Conservation (phyloP, 2,329 filamentous ascomycete genomes). For the Colletotrichum scovillei region DNA sequence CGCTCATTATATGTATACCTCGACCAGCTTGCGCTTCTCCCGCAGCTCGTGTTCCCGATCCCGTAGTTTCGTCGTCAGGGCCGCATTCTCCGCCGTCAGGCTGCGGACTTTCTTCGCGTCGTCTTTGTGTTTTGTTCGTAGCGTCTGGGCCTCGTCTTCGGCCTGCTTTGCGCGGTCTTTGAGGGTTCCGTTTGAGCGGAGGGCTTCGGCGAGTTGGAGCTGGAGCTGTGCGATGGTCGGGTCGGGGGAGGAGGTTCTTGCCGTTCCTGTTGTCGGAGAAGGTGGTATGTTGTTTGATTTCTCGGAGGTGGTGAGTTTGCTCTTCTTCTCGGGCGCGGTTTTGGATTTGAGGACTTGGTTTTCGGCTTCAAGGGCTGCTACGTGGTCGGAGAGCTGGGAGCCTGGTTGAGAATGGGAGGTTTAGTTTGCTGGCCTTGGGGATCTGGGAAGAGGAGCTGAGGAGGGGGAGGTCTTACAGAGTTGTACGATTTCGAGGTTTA, state of each 20-base stretch:
- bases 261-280: neutral
- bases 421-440: neutral
- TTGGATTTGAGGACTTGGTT: slow-evolving; percentile 54
- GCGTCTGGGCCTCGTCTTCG: slow-evolving; percentile 71
- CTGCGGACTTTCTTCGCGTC: slow-evolving; percentile 71
- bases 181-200: slow-evolving; percentile 78
- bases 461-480: no score
- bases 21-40: slow-evolving; percentile 85
- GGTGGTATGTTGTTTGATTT: slow-evolving; percentile 11
- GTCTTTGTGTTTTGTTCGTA: slow-evolving; percentile 69
- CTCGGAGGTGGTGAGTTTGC: slow-evolving; percentile 37
- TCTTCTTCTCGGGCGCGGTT: slow-evolving; percentile 39
- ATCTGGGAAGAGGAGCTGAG: no score
- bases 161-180: slow-evolving; percentile 72
- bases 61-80: slow-evolving; percentile 73
- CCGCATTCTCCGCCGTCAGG: slow-evolving; percentile 71
- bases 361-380: slow-evolving; percentile 71
- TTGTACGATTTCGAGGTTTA: slow-evolving; percentile 76
- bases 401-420: slow-evolving; percentile 53
- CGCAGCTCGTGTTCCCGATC: slow-evolving; percentile 88
- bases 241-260: slow-evolving; percentile 41
- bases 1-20: no score
- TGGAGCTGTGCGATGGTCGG: slow-evolving; percentile 62
- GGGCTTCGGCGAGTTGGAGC: slow-evolving; percentile 79
- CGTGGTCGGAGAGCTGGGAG: slow-evolving; percentile 74